These are phyloP conservation scores for Suillus alpinus DNA, from an alignment of 768 basidiomycete genomes.

Conservation along the genomic window DNA sequence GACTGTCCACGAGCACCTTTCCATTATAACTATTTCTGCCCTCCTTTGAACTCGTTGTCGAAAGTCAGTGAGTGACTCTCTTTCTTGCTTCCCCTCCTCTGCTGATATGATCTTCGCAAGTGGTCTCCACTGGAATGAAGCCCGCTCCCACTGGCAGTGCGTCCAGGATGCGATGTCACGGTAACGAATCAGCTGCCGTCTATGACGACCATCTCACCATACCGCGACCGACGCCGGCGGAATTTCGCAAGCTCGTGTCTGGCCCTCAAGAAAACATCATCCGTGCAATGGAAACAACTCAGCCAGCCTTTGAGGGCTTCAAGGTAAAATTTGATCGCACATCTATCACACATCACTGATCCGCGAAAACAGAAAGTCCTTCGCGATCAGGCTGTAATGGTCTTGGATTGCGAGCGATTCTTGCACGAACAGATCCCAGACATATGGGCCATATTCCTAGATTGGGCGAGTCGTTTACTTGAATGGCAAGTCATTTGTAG, in stretches of 20 bases:
- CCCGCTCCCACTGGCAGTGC: neutral
- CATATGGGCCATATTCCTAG: neutral
- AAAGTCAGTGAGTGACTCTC: neutral
- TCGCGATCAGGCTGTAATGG: neutral
- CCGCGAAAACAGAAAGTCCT: neutral
- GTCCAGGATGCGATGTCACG: neutral
- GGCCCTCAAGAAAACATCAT: neutral
- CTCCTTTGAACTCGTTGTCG: neutral
- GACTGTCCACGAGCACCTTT: neutral
- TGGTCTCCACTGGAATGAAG: constrained; percentile 2
- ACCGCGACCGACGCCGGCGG: neutral
- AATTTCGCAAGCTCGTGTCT: neutral
- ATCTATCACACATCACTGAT: neutral
- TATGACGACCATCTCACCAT: neutral
- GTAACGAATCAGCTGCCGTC: neutral
- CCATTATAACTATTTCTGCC: neutral
- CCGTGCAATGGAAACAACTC: neutral
- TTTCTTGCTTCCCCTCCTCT: neutral
- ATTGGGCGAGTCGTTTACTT: neutral
- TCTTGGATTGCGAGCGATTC: neutral
- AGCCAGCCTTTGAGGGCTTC: neutral
- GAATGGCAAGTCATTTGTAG: no score
- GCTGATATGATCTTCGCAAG: neutral
- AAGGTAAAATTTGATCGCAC: neutral
- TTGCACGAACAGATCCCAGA: neutral